Conservation (phyloP, 208 protist species). For the Leishmania tropica region DNA sequence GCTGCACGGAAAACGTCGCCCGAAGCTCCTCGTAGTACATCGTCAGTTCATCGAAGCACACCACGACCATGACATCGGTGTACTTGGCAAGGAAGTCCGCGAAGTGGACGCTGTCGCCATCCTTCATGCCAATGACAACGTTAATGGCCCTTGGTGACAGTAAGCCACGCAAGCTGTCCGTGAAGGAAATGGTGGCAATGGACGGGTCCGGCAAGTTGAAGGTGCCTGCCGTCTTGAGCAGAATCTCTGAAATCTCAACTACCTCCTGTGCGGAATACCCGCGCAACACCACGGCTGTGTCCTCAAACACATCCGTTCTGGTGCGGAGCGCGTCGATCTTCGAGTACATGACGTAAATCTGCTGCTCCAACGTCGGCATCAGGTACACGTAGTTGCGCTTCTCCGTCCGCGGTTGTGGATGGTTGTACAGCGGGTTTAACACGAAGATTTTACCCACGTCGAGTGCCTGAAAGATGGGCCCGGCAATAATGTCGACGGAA, state of each 20-base stretch:
- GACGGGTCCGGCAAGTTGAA: slow-evolving; percentile 4
- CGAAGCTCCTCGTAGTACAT: slow-evolving; percentile 35
- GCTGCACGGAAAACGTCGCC: slow-evolving; percentile 4
- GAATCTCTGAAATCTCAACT: background rate
- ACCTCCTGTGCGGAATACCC: slow-evolving; percentile 2
- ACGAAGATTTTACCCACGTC: slow-evolving; percentile 3
- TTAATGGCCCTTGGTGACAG: background rate
- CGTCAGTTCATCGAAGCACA: slow-evolving; percentile 40
- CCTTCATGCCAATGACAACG: slow-evolving; percentile 12
- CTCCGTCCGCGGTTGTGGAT: background rate
- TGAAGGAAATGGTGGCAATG: background rate
- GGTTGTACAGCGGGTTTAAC: background rate
- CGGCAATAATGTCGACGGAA: slow-evolving; percentile 13
- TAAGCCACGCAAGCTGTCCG: background rate
- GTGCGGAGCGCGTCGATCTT: background rate
- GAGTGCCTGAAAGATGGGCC: background rate
- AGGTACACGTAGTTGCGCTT: slow-evolving; percentile 31
- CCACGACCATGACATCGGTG: slow-evolving; percentile 15
- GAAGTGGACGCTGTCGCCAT: slow-evolving; percentile 10
- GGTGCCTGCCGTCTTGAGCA: slow-evolving; percentile 20
- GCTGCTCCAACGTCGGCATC: slow-evolving; percentile 35
- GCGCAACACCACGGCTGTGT: slow-evolving; percentile 7
- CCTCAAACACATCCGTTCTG: background rate
- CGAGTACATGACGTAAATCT: slow-evolving; percentile 33
- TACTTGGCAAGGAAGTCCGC: slow-evolving; percentile 25